Evolutionary conservation across 306 rosid species (phyloP).

Genomic region (Cicer judaicum): DNA sequence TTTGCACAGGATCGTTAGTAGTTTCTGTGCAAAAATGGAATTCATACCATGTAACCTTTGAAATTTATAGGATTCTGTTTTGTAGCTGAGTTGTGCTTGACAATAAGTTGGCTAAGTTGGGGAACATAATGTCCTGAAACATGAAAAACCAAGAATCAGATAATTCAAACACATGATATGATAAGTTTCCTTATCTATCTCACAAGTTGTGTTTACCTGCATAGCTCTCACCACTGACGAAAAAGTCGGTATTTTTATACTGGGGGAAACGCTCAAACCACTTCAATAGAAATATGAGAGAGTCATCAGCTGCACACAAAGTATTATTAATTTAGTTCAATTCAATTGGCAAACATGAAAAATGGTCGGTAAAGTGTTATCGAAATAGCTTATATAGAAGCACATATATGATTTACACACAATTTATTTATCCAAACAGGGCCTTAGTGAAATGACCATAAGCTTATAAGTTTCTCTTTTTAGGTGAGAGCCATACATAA

Average conservation of each 20-base stretch:
- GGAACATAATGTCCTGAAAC: slow-evolving; percentile 93
- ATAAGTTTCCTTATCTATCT: slow-evolving; percentile 3
- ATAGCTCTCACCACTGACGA: slow-evolving; percentile 86
- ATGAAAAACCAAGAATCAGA: background rate
- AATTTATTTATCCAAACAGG: too few relatives aligned
- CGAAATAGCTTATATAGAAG: too few relatives aligned
- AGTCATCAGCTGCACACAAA: slow-evolving; percentile 68
- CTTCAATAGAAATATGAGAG: slow-evolving; percentile 65
- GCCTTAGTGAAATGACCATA: too few relatives aligned
- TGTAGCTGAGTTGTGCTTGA: slow-evolving; percentile 57
- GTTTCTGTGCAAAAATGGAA: slow-evolving; percentile 5
- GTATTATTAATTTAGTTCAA: background rate
- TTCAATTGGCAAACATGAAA: background rate
- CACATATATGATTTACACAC: too few relatives aligned
- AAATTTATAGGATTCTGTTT: slow-evolving; percentile 65
- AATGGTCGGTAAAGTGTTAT: background rate
- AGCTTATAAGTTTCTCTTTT: too few relatives aligned
- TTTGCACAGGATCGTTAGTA: background rate
- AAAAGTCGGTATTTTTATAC: slow-evolving; percentile 69
- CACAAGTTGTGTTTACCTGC: slow-evolving; percentile 61
- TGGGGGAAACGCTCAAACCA: slow-evolving; percentile 92
- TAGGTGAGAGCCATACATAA: too few relatives aligned
- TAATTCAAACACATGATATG: slow-evolving; percentile 6
- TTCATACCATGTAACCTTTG: slow-evolving; percentile 83
- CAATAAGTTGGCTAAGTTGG: slow-evolving; percentile 87